These are phyloP conservation scores for Borovskyia barvae DNA, from an alignment of 208 protist species.

Conservation along the genomic window DNA sequence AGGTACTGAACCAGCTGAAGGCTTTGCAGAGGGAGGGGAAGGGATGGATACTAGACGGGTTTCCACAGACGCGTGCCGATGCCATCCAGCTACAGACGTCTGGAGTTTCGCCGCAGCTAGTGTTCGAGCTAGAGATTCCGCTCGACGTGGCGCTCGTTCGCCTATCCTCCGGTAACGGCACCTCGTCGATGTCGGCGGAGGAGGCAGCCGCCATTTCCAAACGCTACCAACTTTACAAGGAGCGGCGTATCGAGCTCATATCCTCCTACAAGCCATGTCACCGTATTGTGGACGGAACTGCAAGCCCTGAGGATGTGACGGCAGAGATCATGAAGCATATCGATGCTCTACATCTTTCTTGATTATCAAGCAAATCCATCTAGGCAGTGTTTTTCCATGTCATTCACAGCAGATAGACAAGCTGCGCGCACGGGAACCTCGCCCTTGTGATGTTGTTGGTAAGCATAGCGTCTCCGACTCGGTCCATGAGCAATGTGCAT, in stretches of 20 bases:
- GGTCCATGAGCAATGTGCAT: too few relatives aligned
- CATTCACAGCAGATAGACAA: too few relatives aligned
- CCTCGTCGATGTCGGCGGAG: neutral
- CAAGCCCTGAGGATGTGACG: neutral
- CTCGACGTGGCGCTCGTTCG: constrained; percentile 37
- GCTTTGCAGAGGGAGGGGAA: constrained; percentile 30
- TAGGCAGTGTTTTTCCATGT: too few relatives aligned
- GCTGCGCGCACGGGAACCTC: too few relatives aligned
- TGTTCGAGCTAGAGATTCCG: constrained; percentile 68
- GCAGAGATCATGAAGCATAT: constrained; percentile 3
- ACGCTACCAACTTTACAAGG: constrained; percentile 15
- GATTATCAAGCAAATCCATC: too few relatives aligned
- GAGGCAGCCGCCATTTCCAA: neutral
- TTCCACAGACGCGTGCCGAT: constrained; percentile 68
- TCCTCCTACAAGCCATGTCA: constrained; percentile 14
- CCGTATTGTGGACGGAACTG: constrained; percentile 3
- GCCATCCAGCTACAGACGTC: constrained; percentile 73
- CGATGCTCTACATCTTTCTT: constrained; percentile 2
- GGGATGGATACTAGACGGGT: constrained; percentile 87
- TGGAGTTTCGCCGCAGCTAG: constrained; percentile 60
- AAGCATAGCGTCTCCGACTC: too few relatives aligned
- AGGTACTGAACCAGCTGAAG: constrained; percentile 49
- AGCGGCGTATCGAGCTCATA: constrained; percentile 14
- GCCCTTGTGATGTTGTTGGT: too few relatives aligned
- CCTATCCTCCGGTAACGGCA: neutral